Evolutionary conservation across 2,329 filamentous ascomycete genomes (phyloP), one percentile per base, ranked within the genome.

Genomic region (Chrysosporium keratinophilum): DNA sequence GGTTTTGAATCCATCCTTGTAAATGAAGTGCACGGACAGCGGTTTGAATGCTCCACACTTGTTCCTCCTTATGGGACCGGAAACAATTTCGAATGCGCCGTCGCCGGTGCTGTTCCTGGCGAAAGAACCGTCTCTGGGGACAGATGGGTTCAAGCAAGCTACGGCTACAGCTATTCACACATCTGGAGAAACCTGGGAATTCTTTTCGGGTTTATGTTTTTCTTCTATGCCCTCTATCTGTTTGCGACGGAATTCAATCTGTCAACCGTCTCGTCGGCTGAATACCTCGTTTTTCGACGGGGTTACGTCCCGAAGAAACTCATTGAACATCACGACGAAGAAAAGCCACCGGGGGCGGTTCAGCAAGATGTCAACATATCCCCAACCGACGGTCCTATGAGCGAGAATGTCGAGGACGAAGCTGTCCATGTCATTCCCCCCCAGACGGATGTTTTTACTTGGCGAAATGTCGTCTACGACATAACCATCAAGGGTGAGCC

Each of bases 161-260:
- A 80, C 61, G 62, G 68, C 9, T 86, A 85, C 64, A 74, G 69
- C 12, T 78, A 77, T 59, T 71, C 71, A 0, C 76, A 85, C 56
- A 71, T 78, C 3, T 85, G 82, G 82, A 71, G 84, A 9, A 87
- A 88, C 62, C 76, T 86, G 55, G 84, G 84, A 0, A 85, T 88
- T 53, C 65, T 87, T 1, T 63, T 83, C 14, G 83, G 67, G 0
- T 86, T 87, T 66, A 67, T 84, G 50, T 60, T 85, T 31, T 79
- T 76, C 53, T 87, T 87, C 69, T 78, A 83, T 69, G 55, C 67
- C 2, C 59, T 83, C 1, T 87, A 88, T 67, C 77, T 87, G 49
- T 44, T 78, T 14, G 79, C 79, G 0, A 77, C 78, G 0, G 84
- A 88, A 62, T 59, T 84, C 60, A 85, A 85, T 66, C 82, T 83